Evolutionary conservation across 1,284 basidiomycete genomes (phyloP).

Genomic region (Cronartium ribicola): DNA sequence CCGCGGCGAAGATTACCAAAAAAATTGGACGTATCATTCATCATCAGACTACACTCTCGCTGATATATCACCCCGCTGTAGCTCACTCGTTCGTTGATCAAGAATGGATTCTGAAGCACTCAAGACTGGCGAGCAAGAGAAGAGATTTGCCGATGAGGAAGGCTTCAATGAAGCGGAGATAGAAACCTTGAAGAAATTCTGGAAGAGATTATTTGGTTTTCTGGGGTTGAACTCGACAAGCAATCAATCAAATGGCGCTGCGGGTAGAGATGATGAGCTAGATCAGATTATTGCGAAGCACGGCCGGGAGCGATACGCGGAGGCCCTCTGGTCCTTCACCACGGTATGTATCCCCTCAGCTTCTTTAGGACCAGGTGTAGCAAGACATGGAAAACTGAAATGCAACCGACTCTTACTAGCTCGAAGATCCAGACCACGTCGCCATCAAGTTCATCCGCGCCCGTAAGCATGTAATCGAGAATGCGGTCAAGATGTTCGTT

Average conservation of each 20-base stretch:
- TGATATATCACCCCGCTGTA: too few species aligned
- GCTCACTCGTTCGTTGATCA: too few species aligned
- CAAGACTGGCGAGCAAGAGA: too few species aligned
- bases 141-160: background rate
- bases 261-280: background rate
- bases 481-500: conserved; percentile 27
- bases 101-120: too few species aligned
- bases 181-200: conserved; percentile 17
- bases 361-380: background rate
- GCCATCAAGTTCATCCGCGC: conserved; percentile 31
- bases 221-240: background rate
- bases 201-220: conserved; percentile 4
- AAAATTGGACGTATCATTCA: too few species aligned
- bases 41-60: too few species aligned
- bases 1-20: too few species aligned
- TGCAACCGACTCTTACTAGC: background rate
- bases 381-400: background rate
- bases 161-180: conserved; percentile 8
- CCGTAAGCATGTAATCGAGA: conserved; percentile 2
- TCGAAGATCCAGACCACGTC: conserved; percentile 35
- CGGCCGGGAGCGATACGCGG: background rate
- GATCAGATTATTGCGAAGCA: background rate
- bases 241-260: background rate
- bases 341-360: conserved; percentile 6
- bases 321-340: conserved; percentile 22